These are phyloP conservation scores for Chalara sp. DNA, from an alignment of 2,329 filamentous ascomycete genomes.

Conservation along the genomic window DNA sequence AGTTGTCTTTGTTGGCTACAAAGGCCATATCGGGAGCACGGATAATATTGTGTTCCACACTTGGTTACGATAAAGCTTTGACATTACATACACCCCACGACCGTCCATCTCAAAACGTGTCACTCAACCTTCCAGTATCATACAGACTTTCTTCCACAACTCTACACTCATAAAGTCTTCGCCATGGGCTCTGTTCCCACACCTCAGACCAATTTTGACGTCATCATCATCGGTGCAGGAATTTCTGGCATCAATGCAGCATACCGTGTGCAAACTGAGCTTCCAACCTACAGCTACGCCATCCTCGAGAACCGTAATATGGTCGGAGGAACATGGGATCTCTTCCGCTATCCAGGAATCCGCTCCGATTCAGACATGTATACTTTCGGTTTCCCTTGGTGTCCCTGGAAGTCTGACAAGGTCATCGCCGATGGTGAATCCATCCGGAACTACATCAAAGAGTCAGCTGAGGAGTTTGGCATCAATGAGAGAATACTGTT, in stretches of 20 bases:
- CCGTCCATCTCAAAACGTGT: too few relatives aligned
- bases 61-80: too few relatives aligned
- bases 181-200: conserved; percentile 11
- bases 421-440: conserved; percentile 44
- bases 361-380: conserved; percentile 55
- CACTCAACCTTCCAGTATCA: too few relatives aligned
- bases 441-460: conserved; percentile 48
- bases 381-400: conserved; percentile 62
- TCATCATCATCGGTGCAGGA: conserved; percentile 65
- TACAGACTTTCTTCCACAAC: neutral
- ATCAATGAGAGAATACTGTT: conserved; percentile 51
- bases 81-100: too few relatives aligned
- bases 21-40: too few relatives aligned
- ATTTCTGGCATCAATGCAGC: conserved; percentile 70
- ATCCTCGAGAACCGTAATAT: conserved; percentile 61
- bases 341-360: conserved; percentile 72
- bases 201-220: conserved; percentile 32
- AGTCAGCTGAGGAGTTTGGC: conserved; percentile 41
- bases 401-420: conserved; percentile 53
- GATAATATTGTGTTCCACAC: too few relatives aligned
- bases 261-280: conserved; percentile 57
- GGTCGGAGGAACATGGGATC: conserved; percentile 72
- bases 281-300: conserved; percentile 50
- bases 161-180: neutral
- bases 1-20: too few relatives aligned